A percentile compares a stretch with the other conserved stretches of the same genome.
phyloP scores from a whole-genome alignment of 176 grass and related monocot genomes.

The Musa itinerans region DNA sequence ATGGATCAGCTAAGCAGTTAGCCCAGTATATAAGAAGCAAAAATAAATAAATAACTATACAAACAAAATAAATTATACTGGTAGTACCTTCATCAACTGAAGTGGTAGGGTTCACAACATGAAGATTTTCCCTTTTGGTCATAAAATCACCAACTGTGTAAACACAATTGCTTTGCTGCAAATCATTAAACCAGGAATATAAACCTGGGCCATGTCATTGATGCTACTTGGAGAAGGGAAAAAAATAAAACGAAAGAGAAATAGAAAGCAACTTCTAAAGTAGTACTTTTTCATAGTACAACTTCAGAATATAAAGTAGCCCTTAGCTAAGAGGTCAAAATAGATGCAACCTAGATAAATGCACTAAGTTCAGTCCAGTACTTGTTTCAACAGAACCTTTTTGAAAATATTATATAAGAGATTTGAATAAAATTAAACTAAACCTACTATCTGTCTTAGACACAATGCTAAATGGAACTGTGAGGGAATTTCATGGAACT shows the following conservation, averaged over 20 bases:
- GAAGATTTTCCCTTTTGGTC: constrained; percentile 57
- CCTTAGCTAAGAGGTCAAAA: background rate
- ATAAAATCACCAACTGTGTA: constrained; percentile 88
- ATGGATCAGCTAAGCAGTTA: constrained; percentile 9
- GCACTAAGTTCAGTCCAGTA: background rate
- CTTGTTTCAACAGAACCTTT: background rate
- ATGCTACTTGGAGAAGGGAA: background rate
- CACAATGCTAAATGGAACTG: background rate
- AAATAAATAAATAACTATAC: background rate
- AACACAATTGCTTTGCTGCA: constrained; percentile 51
- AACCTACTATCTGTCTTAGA: background rate
- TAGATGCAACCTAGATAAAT: background rate
- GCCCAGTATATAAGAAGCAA: background rate
- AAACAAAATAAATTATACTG: background rate
- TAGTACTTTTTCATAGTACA: no score
- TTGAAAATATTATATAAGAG: background rate
- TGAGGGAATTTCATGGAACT: no score
- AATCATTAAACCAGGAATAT: background rate
- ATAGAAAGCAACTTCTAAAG: no score
- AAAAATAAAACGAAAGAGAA: background rate
- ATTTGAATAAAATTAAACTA: background rate
- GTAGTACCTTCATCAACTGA: constrained; percentile 58
- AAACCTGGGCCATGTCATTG: background rate
- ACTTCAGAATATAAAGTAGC: background rate
- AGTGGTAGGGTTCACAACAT: constrained; percentile 46